These are phyloP conservation scores for Akanthomyces uredinophilus DNA, from an alignment of 2,329 filamentous ascomycete genomes.

Conservation along the genomic window DNA sequence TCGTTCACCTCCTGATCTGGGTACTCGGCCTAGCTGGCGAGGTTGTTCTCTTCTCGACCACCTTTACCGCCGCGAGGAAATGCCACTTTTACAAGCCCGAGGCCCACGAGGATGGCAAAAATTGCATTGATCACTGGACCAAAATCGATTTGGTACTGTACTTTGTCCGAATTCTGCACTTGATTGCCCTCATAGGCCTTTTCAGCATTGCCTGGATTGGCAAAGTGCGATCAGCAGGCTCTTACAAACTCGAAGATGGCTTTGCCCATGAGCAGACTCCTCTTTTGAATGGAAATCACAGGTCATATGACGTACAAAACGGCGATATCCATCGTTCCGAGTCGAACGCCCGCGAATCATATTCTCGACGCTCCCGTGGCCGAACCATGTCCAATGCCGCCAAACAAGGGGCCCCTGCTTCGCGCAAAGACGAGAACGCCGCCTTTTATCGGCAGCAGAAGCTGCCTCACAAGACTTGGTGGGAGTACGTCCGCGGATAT, in stretches of 20 bases:
- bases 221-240: slow-evolving; percentile 35
- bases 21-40: slow-evolving; percentile 67
- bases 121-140: slow-evolving; percentile 35
- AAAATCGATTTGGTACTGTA: slow-evolving; percentile 61
- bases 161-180: slow-evolving; percentile 61
- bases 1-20: slow-evolving; percentile 79
- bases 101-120: slow-evolving; percentile 20
- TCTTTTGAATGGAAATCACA: slow-evolving; percentile 46
- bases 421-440: slow-evolving; percentile 56
- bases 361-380: slow-evolving; percentile 29
- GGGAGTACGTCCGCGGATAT: slow-evolving; percentile 91
- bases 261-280: slow-evolving; percentile 55
- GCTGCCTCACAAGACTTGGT: slow-evolving; percentile 85
- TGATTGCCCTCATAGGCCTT: slow-evolving; percentile 54
- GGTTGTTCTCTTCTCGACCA: slow-evolving; percentile 62
- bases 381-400: slow-evolving; percentile 37
- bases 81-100: slow-evolving; percentile 53
- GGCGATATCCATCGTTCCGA: slow-evolving; percentile 20
- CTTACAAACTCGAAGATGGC: slow-evolving; percentile 34
- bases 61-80: slow-evolving; percentile 62
- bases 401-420: slow-evolving; percentile 24
- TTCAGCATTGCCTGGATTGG: slow-evolving; percentile 37
- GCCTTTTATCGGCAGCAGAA: slow-evolving; percentile 88
- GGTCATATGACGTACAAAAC: slow-evolving; percentile 32
- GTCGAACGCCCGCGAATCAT: slow-evolving; percentile 16